phyloP scores from a whole-genome alignment of 495 filamentous ascomycete genomes.

The Hypomontagnella submonticulosa region DNA sequence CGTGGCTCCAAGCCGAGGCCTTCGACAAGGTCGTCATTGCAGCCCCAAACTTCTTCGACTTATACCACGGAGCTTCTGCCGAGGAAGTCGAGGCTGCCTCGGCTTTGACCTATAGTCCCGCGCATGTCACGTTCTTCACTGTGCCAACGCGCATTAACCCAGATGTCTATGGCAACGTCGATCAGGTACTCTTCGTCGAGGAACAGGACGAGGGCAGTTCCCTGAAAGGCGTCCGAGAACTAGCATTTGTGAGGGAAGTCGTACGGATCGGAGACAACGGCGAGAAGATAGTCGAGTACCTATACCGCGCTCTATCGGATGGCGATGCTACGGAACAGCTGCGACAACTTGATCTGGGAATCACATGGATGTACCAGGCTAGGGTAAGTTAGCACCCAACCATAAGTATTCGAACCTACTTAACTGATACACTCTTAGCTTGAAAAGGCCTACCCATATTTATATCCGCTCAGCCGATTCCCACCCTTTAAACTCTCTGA shows the following conservation, averaged over 20 bases:
- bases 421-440: conserved; percentile 27
- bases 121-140: conserved; percentile 42
- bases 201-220: conserved; percentile 7
- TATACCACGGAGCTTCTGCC: conserved; percentile 26
- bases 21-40: conserved; percentile 47
- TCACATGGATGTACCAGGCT: conserved; percentile 41
- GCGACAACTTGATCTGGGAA: conserved; percentile 12
- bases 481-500: conserved; percentile 37
- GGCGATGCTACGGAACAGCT: conserved; percentile 17
- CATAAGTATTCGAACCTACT: background rate
- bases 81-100: conserved; percentile 28
- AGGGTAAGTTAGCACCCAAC: conserved; percentile 21
- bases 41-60: conserved; percentile 26
- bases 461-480: conserved; percentile 28
- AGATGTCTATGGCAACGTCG: conserved; percentile 17
- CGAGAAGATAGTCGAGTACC: conserved; percentile 21
- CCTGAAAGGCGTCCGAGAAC: conserved; percentile 31
- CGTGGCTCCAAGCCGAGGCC: conserved; percentile 13
- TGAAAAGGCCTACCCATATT: conserved; percentile 38
- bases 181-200: conserved; percentile 40
- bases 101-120: conserved; percentile 23
- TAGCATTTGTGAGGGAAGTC: conserved; percentile 37
- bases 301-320: conserved; percentile 43
- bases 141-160: conserved; percentile 19
- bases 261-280: conserved; percentile 16